These are phyloP conservation scores for Aspergillus amoenus DNA, from an alignment of 2,329 filamentous ascomycete genomes.

Conservation along the genomic window DNA sequence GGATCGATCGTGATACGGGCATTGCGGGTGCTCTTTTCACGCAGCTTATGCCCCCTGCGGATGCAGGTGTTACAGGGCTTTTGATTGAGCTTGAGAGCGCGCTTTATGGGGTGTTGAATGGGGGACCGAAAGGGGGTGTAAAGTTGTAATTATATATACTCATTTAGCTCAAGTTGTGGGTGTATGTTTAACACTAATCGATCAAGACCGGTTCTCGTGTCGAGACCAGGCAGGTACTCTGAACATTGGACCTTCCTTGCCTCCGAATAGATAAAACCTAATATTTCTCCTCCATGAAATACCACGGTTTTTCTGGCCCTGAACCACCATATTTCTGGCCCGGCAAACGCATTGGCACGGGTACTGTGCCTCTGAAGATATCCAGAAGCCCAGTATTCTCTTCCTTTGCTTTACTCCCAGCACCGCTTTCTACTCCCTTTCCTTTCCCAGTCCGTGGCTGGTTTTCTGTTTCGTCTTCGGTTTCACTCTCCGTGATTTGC, in stretches of 20 bases:
- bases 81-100: background rate
- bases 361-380: constrained; percentile 41
- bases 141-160: too few relatives aligned
- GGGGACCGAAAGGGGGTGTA: too few relatives aligned
- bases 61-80: background rate
- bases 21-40: background rate
- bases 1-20: background rate
- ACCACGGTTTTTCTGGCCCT: constrained; percentile 24
- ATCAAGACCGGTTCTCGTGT: too few relatives aligned
- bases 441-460: constrained; percentile 27
- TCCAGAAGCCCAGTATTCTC: constrained; percentile 16
- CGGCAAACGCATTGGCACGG: constrained; percentile 47
- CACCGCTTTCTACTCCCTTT: background rate
- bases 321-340: constrained; percentile 20
- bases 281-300: constrained; percentile 14
- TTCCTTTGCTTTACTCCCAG: background rate
- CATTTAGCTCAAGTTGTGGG: too few relatives aligned
- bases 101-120: background rate
- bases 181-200: too few relatives aligned
- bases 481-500: background rate
- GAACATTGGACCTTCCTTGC: too few relatives aligned
- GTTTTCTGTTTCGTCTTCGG: background rate
- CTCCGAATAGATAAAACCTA: too few relatives aligned
- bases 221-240: too few relatives aligned
- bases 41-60: constrained; percentile 1